Evolutionary conservation across 2,329 filamentous ascomycete genomes (phyloP).

Genomic region (Colletotrichum sp.): DNA sequence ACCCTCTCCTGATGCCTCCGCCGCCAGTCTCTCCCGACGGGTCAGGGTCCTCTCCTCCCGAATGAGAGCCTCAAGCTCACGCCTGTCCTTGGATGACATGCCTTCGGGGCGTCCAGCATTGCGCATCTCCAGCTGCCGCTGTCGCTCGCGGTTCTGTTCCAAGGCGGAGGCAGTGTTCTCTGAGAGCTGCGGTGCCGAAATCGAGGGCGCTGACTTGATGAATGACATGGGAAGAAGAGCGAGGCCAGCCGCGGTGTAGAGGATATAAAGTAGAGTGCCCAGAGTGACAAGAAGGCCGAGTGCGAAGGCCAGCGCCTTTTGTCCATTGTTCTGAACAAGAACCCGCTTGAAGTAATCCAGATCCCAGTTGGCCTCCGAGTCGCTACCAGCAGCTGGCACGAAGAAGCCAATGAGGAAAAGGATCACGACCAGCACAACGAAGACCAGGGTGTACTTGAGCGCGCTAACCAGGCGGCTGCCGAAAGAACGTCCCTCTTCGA

Average conservation of each 20-base stretch:
- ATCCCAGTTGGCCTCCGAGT: slow-evolving; percentile 71
- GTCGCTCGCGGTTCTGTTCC: slow-evolving; percentile 86
- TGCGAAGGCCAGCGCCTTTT: slow-evolving; percentile 89
- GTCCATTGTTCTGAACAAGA: slow-evolving; percentile 84
- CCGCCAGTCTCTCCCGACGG: slow-evolving; percentile 84
- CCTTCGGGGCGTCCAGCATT: slow-evolving; percentile 76
- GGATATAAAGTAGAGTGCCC: slow-evolving; percentile 81
- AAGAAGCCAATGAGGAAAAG: slow-evolving; percentile 95
- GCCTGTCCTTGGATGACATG: slow-evolving; percentile 82
- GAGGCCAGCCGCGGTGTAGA: slow-evolving; percentile 89
- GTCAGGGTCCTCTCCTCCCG: slow-evolving; percentile 93
- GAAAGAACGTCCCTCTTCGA: slow-evolving; percentile 76
- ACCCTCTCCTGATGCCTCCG: slow-evolving; percentile 81
- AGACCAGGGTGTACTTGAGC: slow-evolving; percentile 87
- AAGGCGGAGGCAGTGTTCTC: slow-evolving; percentile 81
- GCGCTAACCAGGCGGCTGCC: slow-evolving; percentile 79
- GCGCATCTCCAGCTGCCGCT: slow-evolving; percentile 87
- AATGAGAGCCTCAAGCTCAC: slow-evolving; percentile 84
- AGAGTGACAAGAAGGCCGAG: slow-evolving; percentile 87
- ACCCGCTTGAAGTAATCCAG: slow-evolving; percentile 91
- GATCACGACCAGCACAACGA: slow-evolving; percentile 78
- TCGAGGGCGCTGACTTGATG: slow-evolving; percentile 88
- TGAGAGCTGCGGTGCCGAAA: slow-evolving; percentile 80
- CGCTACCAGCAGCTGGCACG: slow-evolving; percentile 76
- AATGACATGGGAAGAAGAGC: slow-evolving; percentile 87